These are phyloP conservation scores for Phoma sp. DNA, from an alignment of 2,329 filamentous ascomycete genomes.

Conservation along the genomic window DNA sequence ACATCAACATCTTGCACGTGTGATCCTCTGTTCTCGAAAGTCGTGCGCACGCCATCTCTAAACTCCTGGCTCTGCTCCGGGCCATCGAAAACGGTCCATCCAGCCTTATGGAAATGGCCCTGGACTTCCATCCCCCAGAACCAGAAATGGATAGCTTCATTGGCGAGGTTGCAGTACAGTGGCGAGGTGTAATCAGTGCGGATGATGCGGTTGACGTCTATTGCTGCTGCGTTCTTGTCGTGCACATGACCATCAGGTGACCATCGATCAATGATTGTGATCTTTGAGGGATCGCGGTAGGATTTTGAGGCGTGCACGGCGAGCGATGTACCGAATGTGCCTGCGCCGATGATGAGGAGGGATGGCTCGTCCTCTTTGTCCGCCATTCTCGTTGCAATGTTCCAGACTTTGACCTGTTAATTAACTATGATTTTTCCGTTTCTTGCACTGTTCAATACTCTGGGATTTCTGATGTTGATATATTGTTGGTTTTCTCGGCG, in stretches of 20 bases:
- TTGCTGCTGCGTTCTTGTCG: constrained; percentile 61
- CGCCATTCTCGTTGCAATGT: constrained; percentile 3
- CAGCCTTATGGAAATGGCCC: constrained; percentile 63
- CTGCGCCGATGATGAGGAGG: constrained; percentile 67
- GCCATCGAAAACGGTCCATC: constrained; percentile 64
- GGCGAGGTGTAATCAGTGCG: constrained; percentile 65
- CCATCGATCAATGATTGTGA: constrained; percentile 42
- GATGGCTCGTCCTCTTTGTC: constrained; percentile 19
- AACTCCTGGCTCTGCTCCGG: constrained; percentile 55
- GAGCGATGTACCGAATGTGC: constrained; percentile 71
- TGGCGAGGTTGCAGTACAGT: constrained; percentile 62
- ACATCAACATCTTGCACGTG: constrained; percentile 50
- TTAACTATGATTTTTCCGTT: background rate
- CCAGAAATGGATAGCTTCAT: constrained; percentile 51
- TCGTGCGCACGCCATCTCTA: constrained; percentile 60
- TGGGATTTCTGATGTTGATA: background rate
- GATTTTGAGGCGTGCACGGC: constrained; percentile 67
- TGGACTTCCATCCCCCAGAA: constrained; percentile 45
- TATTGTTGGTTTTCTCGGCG: constrained; percentile 1
- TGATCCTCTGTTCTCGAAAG: constrained; percentile 56
- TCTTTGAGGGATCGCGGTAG: constrained; percentile 54
- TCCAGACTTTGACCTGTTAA: too few species aligned
- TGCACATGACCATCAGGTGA: constrained; percentile 46
- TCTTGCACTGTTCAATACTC: too few species aligned
- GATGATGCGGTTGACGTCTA: constrained; percentile 69